phyloP scores from a whole-genome alignment of 768 basidiomycete genomes.

The Mrakia frigida region DNA sequence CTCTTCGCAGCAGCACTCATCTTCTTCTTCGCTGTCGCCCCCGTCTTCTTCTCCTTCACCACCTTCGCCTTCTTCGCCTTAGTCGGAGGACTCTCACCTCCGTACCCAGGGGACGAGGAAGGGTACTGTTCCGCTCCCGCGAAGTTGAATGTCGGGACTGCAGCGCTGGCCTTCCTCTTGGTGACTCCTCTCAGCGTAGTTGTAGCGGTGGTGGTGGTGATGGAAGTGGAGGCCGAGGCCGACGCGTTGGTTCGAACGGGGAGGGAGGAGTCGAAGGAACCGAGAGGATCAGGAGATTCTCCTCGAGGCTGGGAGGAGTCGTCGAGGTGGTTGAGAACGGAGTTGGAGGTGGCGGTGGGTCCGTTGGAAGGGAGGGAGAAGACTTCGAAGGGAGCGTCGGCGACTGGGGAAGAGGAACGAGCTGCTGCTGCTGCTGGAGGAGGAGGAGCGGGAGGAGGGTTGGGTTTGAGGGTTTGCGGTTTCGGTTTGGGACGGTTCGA shows the following conservation, averaged over 20 bases:
- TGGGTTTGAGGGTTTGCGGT: background rate
- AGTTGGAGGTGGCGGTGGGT: background rate
- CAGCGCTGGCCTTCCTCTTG: background rate
- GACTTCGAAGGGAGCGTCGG: background rate
- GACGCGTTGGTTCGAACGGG: background rate
- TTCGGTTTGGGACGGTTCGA: constrained; percentile 2
- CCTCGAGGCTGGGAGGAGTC: background rate
- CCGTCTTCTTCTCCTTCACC: background rate
- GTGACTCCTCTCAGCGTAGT: background rate
- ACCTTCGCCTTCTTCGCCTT: background rate
- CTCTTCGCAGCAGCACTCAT: background rate
- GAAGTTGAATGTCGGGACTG: background rate
- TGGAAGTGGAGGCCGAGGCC: background rate
- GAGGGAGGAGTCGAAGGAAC: background rate
- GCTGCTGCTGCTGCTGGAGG: background rate
- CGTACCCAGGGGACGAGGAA: background rate
- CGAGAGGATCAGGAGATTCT: background rate
- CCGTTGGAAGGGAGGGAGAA: background rate
- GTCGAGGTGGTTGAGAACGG: background rate
- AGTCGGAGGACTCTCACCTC: background rate
- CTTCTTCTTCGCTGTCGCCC: background rate
- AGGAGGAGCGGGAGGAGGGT: background rate
- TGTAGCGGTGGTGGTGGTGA: background rate
- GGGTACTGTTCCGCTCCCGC: background rate
- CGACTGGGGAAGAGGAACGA: background rate